phyloP scores from a whole-genome alignment of 352 stramenopile genomes.

The Globisporangium solare region DNA sequence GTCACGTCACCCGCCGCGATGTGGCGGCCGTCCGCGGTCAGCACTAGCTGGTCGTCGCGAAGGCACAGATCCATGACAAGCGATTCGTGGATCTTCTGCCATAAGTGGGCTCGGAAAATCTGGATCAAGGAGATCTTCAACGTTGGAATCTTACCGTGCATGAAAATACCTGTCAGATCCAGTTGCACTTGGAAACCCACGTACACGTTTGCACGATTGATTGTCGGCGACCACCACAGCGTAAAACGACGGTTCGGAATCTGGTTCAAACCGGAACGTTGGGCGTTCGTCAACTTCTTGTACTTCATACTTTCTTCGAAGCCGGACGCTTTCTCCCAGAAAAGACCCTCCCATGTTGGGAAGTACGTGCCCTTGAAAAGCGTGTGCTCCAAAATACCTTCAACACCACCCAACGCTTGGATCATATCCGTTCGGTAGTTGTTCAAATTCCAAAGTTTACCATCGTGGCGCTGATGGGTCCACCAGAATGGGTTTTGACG shows the following conservation, averaged over 20 bases:
- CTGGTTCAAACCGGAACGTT: slow-evolving; percentile 99
- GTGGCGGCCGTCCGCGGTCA: no score
- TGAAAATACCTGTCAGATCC: slow-evolving; percentile 99
- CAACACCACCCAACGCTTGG: slow-evolving; percentile 98
- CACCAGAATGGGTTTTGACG: slow-evolving; percentile 99
- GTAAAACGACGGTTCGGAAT: slow-evolving; percentile 99
- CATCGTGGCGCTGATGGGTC: slow-evolving; percentile 98
- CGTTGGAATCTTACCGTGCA: slow-evolving; percentile 99
- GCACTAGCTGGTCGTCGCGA: no score
- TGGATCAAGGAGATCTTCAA: slow-evolving; percentile 98
- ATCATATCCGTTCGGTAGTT: slow-evolving; percentile 99
- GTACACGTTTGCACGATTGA: slow-evolving; percentile 99
- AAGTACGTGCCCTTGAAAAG: slow-evolving; percentile 99
- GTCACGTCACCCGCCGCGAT: no score
- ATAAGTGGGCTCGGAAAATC: slow-evolving; percentile 98
- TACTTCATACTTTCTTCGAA: slow-evolving; percentile 97
- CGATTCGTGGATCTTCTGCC: slow-evolving; percentile 99
- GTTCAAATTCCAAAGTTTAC: slow-evolving; percentile 99
- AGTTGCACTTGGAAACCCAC: slow-evolving; percentile 99
- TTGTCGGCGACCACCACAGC: slow-evolving; percentile 99
- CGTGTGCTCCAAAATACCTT: slow-evolving; percentile 99
- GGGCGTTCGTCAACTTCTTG: slow-evolving; percentile 99
- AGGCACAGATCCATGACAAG: slow-evolving; percentile 97
- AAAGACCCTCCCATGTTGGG: slow-evolving; percentile 99
- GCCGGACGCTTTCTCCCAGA: slow-evolving; percentile 99